Base-by-base conservation (phyloP, 1,139 yeast species). In the Saccharomyces hybrid region DNA sequence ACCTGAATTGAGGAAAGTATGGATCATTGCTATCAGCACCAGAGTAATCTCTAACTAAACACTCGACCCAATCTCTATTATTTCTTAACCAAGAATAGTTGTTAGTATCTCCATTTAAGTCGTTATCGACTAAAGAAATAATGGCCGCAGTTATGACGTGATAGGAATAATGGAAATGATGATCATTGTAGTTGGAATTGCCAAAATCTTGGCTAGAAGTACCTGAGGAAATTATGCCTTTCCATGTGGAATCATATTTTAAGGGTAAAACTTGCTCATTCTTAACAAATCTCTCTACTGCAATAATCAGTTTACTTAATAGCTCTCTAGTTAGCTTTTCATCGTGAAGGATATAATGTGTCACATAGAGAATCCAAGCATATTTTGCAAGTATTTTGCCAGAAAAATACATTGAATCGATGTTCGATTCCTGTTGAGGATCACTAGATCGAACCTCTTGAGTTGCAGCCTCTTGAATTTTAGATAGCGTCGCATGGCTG, bases 91-190 rank as follows among this genome's bases (percentile, higher is more conserved):
- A 85, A 1, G 74, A 65, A 52, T 16, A 2, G 20, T 67, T 69
- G 13, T 77, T 79, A 1, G 42, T 34, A 7, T 34, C 13, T 14
- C 42, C 42, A 14, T 16, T 34, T 6, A 53, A 51, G 6, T 70
- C 71, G 3, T 57, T 55, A 61, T 85, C 93, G 26, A 83, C 80
- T 53, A 77, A 68, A 0, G 81, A 84, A 8, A 83, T 71, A 16
- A 86, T 70, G 0, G 91, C 87, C 51, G 85, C 82, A 0, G 93
- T 87, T 64, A 85, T 85, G 46, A 86, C 77, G 63, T 84, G 89
- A 61, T 85, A 86, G 0, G 89, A 88, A 64, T 85, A 86, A 70
- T 86, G 93, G 74, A 86, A 86, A 69, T 86, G 93, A 63, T 86
- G 95, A 63, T 86, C 95, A 62, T 86, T 86, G 66, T 85, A 86